Percentiles rank a stretch among this genome's conserved stretches.
Evolutionary conservation across 1,284 basidiomycete species (phyloP).

Genomic region (Moesziomyces parantarcticus): DNA sequence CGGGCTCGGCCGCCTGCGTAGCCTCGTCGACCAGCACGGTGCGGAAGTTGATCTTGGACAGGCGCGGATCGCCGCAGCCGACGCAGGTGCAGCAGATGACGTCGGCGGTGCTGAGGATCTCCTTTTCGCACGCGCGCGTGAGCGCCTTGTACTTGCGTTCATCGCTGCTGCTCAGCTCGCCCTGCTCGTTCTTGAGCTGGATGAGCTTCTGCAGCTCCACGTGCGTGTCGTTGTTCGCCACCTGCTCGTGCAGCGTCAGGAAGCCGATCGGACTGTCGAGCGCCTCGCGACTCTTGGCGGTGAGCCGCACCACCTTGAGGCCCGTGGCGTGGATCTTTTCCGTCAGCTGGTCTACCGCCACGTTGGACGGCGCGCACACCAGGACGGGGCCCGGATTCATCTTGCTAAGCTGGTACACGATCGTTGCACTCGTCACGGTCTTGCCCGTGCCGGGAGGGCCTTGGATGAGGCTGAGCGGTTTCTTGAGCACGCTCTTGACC

Average conservation of each 20-base stretch:
- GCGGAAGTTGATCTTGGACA: conserved; percentile 96
- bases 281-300: conserved; percentile 97
- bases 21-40: conserved; percentile 99
- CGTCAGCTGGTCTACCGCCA: conserved; percentile 97
- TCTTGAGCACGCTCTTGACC: conserved; percentile 97
- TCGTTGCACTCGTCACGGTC: conserved; percentile 99
- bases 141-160: conserved; percentile 97
- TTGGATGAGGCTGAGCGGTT: conserved; percentile 93
- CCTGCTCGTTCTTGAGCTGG: conserved; percentile 95
- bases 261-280: conserved; percentile 92
- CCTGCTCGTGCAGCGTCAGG: conserved; percentile 95
- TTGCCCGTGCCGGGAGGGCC: conserved; percentile 99
- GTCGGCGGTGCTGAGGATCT: conserved; percentile 92
- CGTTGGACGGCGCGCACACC: conserved; percentile 98
- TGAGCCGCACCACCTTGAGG: conserved; percentile 95
- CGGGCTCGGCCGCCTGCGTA: conserved; percentile 96
- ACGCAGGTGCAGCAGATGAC: conserved; percentile 99
- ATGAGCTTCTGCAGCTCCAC: conserved; percentile 94
- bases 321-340: conserved; percentile 98
- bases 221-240: conserved; percentile 83
- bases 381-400: conserved; percentile 99
- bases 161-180: conserved; percentile 93
- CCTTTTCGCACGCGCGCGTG: conserved; percentile 93
- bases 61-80: conserved; percentile 92
- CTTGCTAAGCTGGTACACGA: conserved; percentile 97